Evolutionary conservation across 176 grass and related monocot species (phyloP).

Genomic region (Aegilops tauschii): DNA sequence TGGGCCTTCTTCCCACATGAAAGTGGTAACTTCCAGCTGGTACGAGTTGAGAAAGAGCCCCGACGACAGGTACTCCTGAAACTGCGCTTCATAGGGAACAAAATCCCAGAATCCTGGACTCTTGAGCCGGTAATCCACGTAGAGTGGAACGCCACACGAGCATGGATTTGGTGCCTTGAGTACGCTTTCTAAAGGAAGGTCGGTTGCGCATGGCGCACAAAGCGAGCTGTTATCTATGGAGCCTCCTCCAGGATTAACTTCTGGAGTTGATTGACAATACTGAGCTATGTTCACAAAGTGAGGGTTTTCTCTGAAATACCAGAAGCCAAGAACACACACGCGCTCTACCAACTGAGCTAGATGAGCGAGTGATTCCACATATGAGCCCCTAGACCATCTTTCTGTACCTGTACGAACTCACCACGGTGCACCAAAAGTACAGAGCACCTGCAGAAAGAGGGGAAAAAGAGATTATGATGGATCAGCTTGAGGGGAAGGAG

Average conservation of each 20-base stretch:
- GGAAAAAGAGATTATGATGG: no score
- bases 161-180: constrained; percentile 33
- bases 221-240: background rate
- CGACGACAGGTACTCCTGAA: constrained; percentile 53
- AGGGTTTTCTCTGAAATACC: no score
- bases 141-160: constrained; percentile 38
- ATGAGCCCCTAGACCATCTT: no score
- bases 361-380: no score
- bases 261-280: constrained; percentile 32
- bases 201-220: constrained; percentile 27
- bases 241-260: background rate
- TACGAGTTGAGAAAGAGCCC: constrained; percentile 40
- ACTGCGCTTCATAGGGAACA: constrained; percentile 41
- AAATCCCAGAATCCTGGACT: constrained; percentile 70
- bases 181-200: constrained; percentile 35
- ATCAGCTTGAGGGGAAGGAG: no score
- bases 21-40: constrained; percentile 48
- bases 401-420: no score
- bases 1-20: constrained; percentile 73
- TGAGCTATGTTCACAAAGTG: no score
- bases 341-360: no score
- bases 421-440: no score
- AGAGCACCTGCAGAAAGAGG: no score
- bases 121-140: constrained; percentile 62
- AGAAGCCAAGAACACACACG: no score